Conservation (phyloP, 345 rosid species). For the Pelargonium nanum region DNA sequence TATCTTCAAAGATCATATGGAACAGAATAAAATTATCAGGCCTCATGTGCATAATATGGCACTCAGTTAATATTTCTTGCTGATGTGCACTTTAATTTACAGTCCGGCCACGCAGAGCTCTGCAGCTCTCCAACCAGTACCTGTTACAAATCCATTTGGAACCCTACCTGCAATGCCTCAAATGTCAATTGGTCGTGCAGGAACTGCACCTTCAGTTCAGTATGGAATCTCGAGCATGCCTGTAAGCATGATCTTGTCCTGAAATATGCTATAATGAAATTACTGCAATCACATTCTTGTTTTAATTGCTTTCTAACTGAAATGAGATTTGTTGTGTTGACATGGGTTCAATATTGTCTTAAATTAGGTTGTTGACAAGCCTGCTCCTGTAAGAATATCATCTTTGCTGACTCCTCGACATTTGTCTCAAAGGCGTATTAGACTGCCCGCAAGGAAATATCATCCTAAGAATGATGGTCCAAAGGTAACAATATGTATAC, state of each 20-base stretch:
- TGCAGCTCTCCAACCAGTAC: slow-evolving; percentile 33
- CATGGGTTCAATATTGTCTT: neutral
- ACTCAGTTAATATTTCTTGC: neutral
- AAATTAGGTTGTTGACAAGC: slow-evolving; percentile 59
- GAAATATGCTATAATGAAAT: neutral
- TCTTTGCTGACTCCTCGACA: slow-evolving; percentile 60
- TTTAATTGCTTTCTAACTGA: neutral
- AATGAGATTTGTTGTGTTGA: neutral
- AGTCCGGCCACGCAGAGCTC: slow-evolving; percentile 40
- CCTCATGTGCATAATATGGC: neutral
- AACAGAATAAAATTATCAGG: neutral
- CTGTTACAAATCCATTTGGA: slow-evolving; percentile 68
- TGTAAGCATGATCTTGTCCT: slow-evolving; percentile 23
- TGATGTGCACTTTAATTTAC: slow-evolving; percentile 10
- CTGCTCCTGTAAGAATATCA: slow-evolving; percentile 57
- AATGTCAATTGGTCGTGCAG: slow-evolving; percentile 61
- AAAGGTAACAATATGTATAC: slow-evolving; percentile 32
- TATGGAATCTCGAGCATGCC: slow-evolving; percentile 79
- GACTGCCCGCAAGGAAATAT: slow-evolving; percentile 64
- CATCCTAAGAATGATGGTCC: slow-evolving; percentile 45
- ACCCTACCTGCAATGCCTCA: slow-evolving; percentile 76
- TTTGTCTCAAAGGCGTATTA: slow-evolving; percentile 53
- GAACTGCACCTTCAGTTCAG: slow-evolving; percentile 57
- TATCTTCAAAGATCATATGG: neutral
- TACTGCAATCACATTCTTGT: neutral